A percentile compares a stretch with the other conserved stretches of the same genome.
These are phyloP conservation scores for Striga hermonthica DNA, from an alignment of 305 asterid genomes.

Conservation along the genomic window DNA sequence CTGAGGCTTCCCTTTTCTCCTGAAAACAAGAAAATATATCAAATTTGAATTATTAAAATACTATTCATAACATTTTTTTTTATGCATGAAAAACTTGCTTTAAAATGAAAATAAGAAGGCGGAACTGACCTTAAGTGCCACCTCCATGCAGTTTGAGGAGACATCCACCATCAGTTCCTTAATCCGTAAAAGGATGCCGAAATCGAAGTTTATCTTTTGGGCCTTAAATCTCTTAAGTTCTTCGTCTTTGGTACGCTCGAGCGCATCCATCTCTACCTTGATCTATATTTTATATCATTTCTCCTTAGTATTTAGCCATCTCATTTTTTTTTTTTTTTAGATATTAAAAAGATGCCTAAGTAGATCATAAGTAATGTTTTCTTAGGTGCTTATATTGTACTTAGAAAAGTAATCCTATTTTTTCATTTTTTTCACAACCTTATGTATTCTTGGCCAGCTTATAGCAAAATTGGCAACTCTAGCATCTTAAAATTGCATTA, in stretches of 20 bases:
- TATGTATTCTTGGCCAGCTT: no score
- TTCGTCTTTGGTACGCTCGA: slow-evolving; percentile 84
- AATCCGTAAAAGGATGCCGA: slow-evolving; percentile 64
- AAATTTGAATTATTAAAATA: not conserved
- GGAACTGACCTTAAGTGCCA: slow-evolving; percentile 63
- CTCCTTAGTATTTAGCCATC: no score
- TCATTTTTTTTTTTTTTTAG: no score
- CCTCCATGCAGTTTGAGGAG: slow-evolving; percentile 83
- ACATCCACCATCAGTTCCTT: slow-evolving; percentile 83
- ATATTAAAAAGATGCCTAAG: no score
- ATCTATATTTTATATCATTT: slow-evolving; percentile 44
- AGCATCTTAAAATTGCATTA: no score
- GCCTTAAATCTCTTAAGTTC: slow-evolving; percentile 67
- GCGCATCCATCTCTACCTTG: slow-evolving; percentile 68
- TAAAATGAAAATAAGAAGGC: no score
- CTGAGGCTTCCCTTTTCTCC: slow-evolving; percentile 55
- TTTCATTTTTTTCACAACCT: no score
- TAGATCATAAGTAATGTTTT: no score
- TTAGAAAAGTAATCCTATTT: no score
- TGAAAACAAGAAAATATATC: slow-evolving; percentile 27
- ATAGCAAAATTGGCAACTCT: no score
- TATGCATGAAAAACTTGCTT: not conserved
- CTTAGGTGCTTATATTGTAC: no score
- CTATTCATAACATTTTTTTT: not conserved
- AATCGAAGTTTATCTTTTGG: slow-evolving; percentile 77